These are phyloP conservation scores for Linaria vulgaris DNA, from an alignment of 257 asterid species.

Conservation along the genomic window DNA sequence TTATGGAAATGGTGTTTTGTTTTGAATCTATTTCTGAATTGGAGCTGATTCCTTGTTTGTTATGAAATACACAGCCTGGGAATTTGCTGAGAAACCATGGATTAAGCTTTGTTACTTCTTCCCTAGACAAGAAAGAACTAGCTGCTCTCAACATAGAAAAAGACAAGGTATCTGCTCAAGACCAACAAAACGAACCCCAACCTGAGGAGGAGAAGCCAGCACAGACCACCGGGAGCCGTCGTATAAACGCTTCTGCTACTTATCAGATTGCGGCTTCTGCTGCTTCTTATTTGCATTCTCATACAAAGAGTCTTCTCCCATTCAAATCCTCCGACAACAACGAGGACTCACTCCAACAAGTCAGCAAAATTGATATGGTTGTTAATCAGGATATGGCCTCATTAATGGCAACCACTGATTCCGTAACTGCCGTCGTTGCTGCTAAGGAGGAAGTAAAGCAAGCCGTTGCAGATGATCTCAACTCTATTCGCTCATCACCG, in stretches of 20 bases:
- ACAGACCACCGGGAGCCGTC: conserved; percentile 31
- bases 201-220: conserved; percentile 29
- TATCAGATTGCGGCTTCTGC: conserved; percentile 93
- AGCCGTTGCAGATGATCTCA: conserved; percentile 94
- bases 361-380: conserved; percentile 32
- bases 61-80: conserved; percentile 53
- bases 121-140: conserved; percentile 81
- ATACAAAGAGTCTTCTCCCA: conserved; percentile 67
- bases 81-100: conserved; percentile 59
- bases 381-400: conserved; percentile 61
- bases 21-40: background rate
- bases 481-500: conserved; percentile 68
- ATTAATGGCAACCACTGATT: conserved; percentile 79
- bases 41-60: conserved; percentile 9
- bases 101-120: conserved; percentile 67
- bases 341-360: conserved; percentile 31
- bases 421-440: conserved; percentile 92
- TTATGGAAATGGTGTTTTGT: no score
- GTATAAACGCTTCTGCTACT: conserved; percentile 59
- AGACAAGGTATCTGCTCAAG: conserved; percentile 46
- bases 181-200: conserved; percentile 31
- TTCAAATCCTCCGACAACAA: conserved; percentile 47
- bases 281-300: conserved; percentile 88
- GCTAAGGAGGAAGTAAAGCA: conserved; percentile 97
- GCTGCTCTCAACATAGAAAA: conserved; percentile 47